Evolutionary conservation across 805 yeast genomes (phyloP).

Genomic region (Pichia ethanolica): DNA sequence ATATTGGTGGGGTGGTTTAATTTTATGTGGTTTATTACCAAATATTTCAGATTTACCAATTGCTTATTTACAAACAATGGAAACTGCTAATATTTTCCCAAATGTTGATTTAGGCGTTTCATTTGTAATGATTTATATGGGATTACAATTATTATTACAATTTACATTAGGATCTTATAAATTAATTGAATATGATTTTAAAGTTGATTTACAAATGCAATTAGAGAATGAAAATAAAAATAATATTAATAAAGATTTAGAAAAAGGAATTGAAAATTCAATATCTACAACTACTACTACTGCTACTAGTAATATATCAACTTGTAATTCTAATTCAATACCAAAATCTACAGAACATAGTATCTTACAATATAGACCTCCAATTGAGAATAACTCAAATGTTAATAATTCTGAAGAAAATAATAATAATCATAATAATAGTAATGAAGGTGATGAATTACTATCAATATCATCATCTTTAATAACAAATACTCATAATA

Average conservation of each 20-base stretch:
- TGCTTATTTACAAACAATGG: conserved; percentile 71
- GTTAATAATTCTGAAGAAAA: not conserved
- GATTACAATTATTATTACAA: conserved; percentile 57
- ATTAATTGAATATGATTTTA: conserved; percentile 64
- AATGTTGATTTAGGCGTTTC: conserved; percentile 71
- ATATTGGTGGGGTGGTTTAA: conserved; percentile 64
- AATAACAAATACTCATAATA: no score
- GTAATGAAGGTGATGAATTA: no score
- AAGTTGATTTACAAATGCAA: conserved; percentile 15
- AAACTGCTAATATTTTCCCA: conserved; percentile 53
- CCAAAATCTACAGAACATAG: not conserved
- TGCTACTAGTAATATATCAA: no score
- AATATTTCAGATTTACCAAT: conserved; percentile 80
- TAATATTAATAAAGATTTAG: not conserved
- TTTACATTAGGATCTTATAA: conserved; percentile 74
- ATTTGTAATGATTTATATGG: conserved; percentile 71
- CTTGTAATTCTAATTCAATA: not conserved
- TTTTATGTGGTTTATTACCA: conserved; percentile 68
- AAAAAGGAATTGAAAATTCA: not conserved
- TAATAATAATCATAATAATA: no score
- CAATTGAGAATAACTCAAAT: no score
- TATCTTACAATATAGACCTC: not conserved
- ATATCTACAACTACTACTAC: not conserved
- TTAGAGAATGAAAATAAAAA: not conserved
- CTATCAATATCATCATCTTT: not conserved